Base-by-base conservation (phyloP, 2,329 filamentous ascomycete species). In the Colletotrichum noveboracense region DNA sequence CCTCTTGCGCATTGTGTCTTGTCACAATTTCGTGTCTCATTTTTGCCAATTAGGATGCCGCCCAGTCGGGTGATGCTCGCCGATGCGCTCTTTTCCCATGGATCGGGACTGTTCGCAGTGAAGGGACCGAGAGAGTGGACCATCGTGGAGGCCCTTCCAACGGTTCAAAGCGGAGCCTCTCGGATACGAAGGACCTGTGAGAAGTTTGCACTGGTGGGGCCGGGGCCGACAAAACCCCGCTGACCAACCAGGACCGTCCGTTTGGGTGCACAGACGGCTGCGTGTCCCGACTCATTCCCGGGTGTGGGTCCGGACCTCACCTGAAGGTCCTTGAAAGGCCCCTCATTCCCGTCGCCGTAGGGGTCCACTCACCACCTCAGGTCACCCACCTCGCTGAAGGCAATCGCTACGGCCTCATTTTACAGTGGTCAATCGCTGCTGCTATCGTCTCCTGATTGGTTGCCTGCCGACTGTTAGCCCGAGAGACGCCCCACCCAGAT, bases 191-290 rank as follows among this genome's bases (percentile, higher is more conserved):
- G 58, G 36, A 55, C 74, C 70, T 65, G 48, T 69, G 70, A 76
- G 70, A 74, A 76, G 64, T 74, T 60, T 74, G 70, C 70, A 66
- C 12, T 1, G 24, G 70, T 74, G 74, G 74, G 74, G n/a, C 74
- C 74, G 74, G 28, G 12, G 16, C 74, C 56, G 74, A 66, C 36
- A 14, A 65, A 16, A 13, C 36, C 38, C 64, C 70, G 34, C 62
- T 24, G 74, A 55, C 74, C 74, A 76, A 76, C 74, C 74, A 76
- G 74, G 64, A 26, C 70, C 21, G 70, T 28, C 7, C 12, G 21
- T 60, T 18, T 1, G 0, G 6, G 8, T 21, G 70, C 74, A 69
- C 70, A 52, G 58, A 60, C 58, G 21, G n/a, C 10, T 2, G 32
- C 16, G 3, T 26, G 28, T 32, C 64, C 73, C 64, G 64, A 68